Evolutionary conservation across 768 basidiomycete genomes (phyloP).

Genomic region (Boletus speciosus): DNA sequence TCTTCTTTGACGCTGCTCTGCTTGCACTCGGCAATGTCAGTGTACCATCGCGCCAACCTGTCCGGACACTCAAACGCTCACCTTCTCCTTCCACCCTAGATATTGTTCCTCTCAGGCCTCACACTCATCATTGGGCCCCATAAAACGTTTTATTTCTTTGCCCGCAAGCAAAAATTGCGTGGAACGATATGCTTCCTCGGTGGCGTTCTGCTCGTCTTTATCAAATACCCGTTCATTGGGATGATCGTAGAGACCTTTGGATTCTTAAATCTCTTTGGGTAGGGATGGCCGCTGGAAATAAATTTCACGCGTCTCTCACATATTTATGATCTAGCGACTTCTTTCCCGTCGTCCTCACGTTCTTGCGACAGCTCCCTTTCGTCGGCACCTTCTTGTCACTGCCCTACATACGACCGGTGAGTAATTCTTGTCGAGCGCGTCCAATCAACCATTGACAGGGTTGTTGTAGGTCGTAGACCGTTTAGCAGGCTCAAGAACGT

Average conservation of each 20-base stretch:
- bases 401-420: constrained; percentile 83
- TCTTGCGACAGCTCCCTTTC: constrained; percentile 90
- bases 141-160: constrained; percentile 98
- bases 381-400: constrained; percentile 83
- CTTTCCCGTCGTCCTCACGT: constrained; percentile 98
- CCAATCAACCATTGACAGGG: constrained; percentile 3
- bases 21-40: constrained; percentile 95
- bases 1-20: constrained; percentile 94
- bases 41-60: constrained; percentile 5
- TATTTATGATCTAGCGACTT: constrained; percentile 69
- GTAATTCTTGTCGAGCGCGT: constrained; percentile 12
- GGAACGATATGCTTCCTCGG: constrained; percentile 87
- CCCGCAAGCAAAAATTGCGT: constrained; percentile 89
- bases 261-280: constrained; percentile 98
- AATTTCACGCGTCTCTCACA: not conserved
- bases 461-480: constrained; percentile 66
- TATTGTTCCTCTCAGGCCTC: constrained; percentile 91
- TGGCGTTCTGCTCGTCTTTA: constrained; percentile 88
- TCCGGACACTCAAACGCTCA: constrained; percentile 4
- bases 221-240: constrained; percentile 94
- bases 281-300: not conserved
- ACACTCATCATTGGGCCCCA: constrained; percentile 96
- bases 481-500: constrained; percentile 74
- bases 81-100: constrained; percentile 41
- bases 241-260: constrained; percentile 94